Evolutionary conservation across 1,284 basidiomycete genomes (phyloP).

Genomic region (Boletus sp.): DNA sequence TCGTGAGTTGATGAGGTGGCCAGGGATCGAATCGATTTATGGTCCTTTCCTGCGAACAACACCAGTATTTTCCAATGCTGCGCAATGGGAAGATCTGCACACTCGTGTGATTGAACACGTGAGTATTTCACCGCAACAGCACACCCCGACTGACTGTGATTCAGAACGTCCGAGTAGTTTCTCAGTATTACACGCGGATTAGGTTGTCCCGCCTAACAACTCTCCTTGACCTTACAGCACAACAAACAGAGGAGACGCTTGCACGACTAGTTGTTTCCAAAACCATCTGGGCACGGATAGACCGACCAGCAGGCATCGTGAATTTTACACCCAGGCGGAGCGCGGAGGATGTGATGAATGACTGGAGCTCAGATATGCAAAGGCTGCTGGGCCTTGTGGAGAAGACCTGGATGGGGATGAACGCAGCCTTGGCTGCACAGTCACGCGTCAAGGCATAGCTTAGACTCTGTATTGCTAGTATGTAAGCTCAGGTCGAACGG

Average conservation of each 20-base stretch:
- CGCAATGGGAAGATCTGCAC: slow-evolving; percentile 94
- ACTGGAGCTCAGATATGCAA: slow-evolving; percentile 95
- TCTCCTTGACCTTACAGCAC: slow-evolving; percentile 81
- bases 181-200: slow-evolving; percentile 93
- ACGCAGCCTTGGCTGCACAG: slow-evolving; percentile 78
- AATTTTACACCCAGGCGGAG: slow-evolving; percentile 77
- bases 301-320: slow-evolving; percentile 87
- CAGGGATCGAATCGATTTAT: slow-evolving; percentile 90
- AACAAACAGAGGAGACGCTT: slow-evolving; percentile 85
- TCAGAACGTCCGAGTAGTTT: slow-evolving; percentile 94
- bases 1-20: slow-evolving; percentile 96
- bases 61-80: slow-evolving; percentile 75
- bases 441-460: slow-evolving; percentile 53
- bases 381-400: slow-evolving; percentile 79
- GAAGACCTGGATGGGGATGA: slow-evolving; percentile 89
- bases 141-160: slow-evolving; percentile 7
- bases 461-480: slow-evolving; percentile 24
- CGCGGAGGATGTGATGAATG: slow-evolving; percentile 90
- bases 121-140: slow-evolving; percentile 32
- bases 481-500: slow-evolving; percentile 6
- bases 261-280: slow-evolving; percentile 88
- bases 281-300: slow-evolving; percentile 91
- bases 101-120: slow-evolving; percentile 97
- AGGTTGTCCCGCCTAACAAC: slow-evolving; percentile 79
- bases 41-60: slow-evolving; percentile 80